These are phyloP conservation scores for Glycyrrhiza uralensis DNA, from an alignment of 306 rosid genomes.

Conservation along the genomic window DNA sequence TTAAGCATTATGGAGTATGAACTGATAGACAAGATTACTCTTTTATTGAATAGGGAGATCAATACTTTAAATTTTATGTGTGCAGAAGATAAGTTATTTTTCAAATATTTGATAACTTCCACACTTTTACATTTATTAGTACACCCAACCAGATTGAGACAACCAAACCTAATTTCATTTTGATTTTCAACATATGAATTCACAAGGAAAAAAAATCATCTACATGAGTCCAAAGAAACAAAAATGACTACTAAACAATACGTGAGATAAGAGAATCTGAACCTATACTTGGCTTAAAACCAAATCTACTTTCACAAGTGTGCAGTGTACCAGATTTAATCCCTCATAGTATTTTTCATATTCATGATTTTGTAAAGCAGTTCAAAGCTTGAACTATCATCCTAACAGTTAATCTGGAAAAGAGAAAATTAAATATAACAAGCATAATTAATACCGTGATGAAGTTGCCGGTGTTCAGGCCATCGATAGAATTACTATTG, in stretches of 20 bases:
- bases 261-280: background rate
- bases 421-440: background rate
- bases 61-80: background rate
- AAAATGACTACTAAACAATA: background rate
- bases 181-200: background rate
- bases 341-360: background rate
- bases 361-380: background rate
- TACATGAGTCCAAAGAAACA: background rate
- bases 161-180: background rate
- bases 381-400: background rate
- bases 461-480: conserved; percentile 96
- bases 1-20: background rate
- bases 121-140: conserved; percentile 1
- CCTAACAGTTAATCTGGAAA: background rate
- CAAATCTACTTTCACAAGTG: background rate
- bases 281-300: background rate
- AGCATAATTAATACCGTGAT: conserved; percentile 59
- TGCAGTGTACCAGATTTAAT: background rate
- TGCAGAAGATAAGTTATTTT: background rate
- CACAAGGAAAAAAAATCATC: background rate
- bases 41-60: background rate
- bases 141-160: background rate
- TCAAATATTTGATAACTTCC: background rate
- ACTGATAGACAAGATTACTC: background rate
- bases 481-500: conserved; percentile 83